A percentile compares a stretch with the other conserved stretches of the same genome.
Evolutionary conservation across 495 filamentous ascomycete species (phyloP).

Genomic region (Hyaloscypha variabilis): DNA sequence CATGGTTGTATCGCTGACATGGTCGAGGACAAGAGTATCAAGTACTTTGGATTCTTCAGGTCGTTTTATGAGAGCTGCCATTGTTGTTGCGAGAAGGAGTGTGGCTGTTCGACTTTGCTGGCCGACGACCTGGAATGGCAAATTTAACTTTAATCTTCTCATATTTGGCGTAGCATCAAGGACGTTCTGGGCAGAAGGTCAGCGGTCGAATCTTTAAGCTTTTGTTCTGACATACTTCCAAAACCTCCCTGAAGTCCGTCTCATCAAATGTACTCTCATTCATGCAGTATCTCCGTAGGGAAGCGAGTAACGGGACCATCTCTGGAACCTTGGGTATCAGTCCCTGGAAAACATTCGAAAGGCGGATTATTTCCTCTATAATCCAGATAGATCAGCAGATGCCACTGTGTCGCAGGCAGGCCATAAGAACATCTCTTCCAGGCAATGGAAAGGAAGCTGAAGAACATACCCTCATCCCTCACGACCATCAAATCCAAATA

Average conservation of each 20-base stretch:
- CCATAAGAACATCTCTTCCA: no score
- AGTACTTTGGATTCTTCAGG: conserved; percentile 20
- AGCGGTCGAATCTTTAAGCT: not conserved
- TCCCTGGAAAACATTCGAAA: conserved; percentile 28
- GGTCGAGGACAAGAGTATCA: conserved; percentile 32
- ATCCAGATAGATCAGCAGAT: conserved; percentile 8
- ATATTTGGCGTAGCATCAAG: conserved; percentile 22
- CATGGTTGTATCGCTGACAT: conserved; percentile 30
- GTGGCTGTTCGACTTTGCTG: conserved; percentile 25
- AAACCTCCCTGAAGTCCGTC: conserved; percentile 21
- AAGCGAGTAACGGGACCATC: conserved; percentile 22
- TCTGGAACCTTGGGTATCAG: conserved; percentile 27
- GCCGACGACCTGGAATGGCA: conserved; percentile 32
- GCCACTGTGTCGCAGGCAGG: not conserved
- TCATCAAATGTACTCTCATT: conserved; percentile 29
- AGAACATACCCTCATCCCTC: conserved; percentile 32
- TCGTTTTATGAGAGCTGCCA: conserved; percentile 25
- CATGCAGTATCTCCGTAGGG: conserved; percentile 32
- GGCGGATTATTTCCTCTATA: conserved; percentile 30
- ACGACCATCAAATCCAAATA: conserved; percentile 35
- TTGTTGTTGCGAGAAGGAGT: conserved; percentile 26
- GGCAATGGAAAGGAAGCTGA: not conserved
- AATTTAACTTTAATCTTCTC: conserved; percentile 27
- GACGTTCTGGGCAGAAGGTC: conserved; percentile 17
- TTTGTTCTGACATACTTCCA: conserved; percentile 18